A percentile compares a stretch with the other conserved stretches of the same genome.
Evolutionary conservation across 1,139 yeast genomes (phyloP).

Genomic region (Pichia sp.): DNA sequence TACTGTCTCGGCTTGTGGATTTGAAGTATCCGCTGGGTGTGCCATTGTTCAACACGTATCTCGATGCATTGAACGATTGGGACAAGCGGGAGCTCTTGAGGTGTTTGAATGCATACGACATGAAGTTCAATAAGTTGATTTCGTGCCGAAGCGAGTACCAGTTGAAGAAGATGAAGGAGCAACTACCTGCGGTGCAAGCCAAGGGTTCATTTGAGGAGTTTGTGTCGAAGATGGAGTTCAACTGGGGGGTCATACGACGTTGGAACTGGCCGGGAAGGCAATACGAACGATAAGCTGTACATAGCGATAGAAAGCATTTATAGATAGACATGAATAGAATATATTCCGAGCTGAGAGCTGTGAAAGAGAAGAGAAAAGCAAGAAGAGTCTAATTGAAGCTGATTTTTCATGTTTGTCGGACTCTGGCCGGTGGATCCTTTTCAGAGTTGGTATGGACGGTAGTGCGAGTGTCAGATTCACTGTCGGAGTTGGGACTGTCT

Average conservation of each 20-base stretch:
- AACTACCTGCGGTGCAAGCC: conserved; percentile 12
- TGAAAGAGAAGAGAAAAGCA: no score
- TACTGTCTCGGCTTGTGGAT: conserved; percentile 58
- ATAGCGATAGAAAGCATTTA: background rate
- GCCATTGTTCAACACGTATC: conserved; percentile 33
- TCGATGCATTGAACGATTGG: conserved; percentile 30
- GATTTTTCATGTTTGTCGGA: no score
- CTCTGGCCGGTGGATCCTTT: no score
- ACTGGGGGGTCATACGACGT: conserved; percentile 27
- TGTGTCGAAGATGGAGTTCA: conserved; percentile 22
- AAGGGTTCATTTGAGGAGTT: conserved; percentile 24
- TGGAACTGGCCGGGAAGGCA: conserved; percentile 30
- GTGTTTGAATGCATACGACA: conserved; percentile 37
- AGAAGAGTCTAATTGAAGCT: no score
- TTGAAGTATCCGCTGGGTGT: conserved; percentile 44
- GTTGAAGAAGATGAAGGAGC: conserved; percentile 21
- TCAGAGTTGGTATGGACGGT: no score
- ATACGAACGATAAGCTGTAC: background rate
- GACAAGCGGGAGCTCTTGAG: conserved; percentile 35
- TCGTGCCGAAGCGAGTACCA: conserved; percentile 32
- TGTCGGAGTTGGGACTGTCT: background rate
- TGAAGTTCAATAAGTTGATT: conserved; percentile 16
- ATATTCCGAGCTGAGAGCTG: background rate
- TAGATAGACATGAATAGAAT: conserved; percentile 1
- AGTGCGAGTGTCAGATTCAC: no score